Evolutionary conservation across 768 basidiomycete genomes (phyloP).

Genomic region (Boletus rubroflammeus): DNA sequence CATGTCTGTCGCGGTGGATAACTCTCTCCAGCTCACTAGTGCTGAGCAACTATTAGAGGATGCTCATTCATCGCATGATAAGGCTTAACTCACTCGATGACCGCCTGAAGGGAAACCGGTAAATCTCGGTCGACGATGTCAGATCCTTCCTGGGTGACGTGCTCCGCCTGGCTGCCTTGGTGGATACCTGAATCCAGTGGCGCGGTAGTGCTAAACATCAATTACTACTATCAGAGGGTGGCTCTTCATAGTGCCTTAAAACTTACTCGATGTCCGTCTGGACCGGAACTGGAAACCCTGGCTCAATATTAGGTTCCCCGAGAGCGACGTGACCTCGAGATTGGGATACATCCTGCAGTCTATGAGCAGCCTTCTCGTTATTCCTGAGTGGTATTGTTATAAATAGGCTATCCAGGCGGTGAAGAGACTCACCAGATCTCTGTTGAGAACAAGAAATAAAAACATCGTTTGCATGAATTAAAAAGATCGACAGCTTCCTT

Average conservation of each 20-base stretch:
- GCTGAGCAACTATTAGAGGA: neutral
- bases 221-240: neutral
- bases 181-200: neutral
- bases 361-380: neutral
- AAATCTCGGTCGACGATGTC: neutral
- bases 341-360: neutral
- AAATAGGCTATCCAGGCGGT: too few relatives aligned
- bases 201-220: neutral
- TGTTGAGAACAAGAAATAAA: neutral
- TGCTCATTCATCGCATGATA: neutral
- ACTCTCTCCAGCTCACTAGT: too few relatives aligned
- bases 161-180: neutral
- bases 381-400: neutral
- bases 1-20: neutral
- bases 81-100: neutral
- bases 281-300: too few relatives aligned
- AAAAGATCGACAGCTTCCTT: slow-evolving; percentile 1
- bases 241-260: too few relatives aligned
- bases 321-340: neutral
- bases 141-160: neutral
- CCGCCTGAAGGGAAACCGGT: too few relatives aligned
- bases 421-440: slow-evolving; percentile 3
- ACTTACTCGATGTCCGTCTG: neutral
- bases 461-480: neutral
- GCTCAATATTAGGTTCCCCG: neutral